Conservation (phyloP, 805 yeast species). For the Candida gorgasii region DNA sequence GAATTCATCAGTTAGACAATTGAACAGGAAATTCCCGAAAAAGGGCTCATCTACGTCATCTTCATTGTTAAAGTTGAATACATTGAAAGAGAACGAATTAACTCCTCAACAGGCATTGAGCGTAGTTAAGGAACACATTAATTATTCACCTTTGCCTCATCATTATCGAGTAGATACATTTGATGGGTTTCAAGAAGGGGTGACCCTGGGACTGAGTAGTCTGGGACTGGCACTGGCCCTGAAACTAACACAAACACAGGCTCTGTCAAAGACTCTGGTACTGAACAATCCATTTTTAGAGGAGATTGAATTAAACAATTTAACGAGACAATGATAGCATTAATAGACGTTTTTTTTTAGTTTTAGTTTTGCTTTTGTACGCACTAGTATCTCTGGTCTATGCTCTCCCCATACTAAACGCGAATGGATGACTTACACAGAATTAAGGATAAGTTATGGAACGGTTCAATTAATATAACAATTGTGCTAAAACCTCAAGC, state of each 20-base stretch:
- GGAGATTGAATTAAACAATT: slow-evolving; percentile 6
- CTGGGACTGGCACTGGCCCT: neutral
- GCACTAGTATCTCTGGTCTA: neutral
- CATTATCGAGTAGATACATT: slow-evolving; percentile 18
- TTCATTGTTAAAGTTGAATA: neutral
- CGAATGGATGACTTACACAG: slow-evolving; percentile 4
- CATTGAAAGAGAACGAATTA: slow-evolving; percentile 8
- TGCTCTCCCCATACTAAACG: neutral
- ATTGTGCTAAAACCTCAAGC: neutral
- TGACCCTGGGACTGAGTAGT: neutral
- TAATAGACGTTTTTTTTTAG: neutral
- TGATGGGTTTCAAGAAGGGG: slow-evolving; percentile 11
- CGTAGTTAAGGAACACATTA: slow-evolving; percentile 8
- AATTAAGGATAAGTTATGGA: slow-evolving; percentile 49
- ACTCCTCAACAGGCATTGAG: slow-evolving; percentile 6
- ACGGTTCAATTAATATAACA: slow-evolving; percentile 49
- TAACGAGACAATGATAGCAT: slow-evolving; percentile 8
- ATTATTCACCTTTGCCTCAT: slow-evolving; percentile 16
- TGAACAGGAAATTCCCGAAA: slow-evolving; percentile 16
- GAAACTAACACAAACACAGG: neutral
- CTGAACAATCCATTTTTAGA: slow-evolving; percentile 5
- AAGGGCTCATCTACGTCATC: slow-evolving; percentile 3
- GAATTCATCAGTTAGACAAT: slow-evolving; percentile 33
- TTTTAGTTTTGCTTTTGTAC: neutral
- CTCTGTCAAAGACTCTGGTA: neutral